Evolutionary conservation across 2,329 filamentous ascomycete species (phyloP).

Genomic region (Pestalotiopsis sp.): DNA sequence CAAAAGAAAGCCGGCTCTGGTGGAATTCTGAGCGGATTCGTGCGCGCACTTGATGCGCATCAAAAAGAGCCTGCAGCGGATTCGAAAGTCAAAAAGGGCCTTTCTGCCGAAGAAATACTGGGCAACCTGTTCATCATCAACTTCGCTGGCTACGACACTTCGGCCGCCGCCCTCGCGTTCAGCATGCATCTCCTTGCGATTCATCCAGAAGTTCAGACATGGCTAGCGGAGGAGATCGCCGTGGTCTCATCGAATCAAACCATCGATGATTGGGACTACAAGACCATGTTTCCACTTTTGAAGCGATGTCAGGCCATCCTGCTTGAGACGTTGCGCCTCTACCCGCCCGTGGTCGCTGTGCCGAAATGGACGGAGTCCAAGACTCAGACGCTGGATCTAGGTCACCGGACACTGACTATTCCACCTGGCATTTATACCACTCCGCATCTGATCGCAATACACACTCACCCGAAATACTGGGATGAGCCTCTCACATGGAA

Average conservation of each 20-base stretch:
- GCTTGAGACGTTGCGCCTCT: conserved; percentile 14
- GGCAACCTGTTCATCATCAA: conserved; percentile 32
- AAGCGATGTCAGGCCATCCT: conserved; percentile 26
- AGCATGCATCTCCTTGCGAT: conserved; percentile 22
- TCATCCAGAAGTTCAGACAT: conserved; percentile 21
- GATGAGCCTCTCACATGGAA: conserved; percentile 8
- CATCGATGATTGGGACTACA: conserved; percentile 17
- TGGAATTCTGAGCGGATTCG: neutral
- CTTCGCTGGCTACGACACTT: conserved; percentile 32
- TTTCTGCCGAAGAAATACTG: conserved; percentile 14
- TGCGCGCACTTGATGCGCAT: conserved; percentile 15
- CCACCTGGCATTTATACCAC: neutral
- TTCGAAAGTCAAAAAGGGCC: neutral
- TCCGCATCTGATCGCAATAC: conserved; percentile 11
- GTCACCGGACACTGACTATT: neutral
- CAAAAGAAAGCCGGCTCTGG: conserved; percentile 9
- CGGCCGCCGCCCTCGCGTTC: conserved; percentile 24
- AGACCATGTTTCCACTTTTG: conserved; percentile 20
- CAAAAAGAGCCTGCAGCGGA: conserved; percentile 16
- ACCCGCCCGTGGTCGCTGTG: neutral
- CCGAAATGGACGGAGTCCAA: neutral
- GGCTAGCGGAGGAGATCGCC: conserved; percentile 18
- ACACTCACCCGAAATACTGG: conserved; percentile 19
- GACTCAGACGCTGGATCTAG: neutral
- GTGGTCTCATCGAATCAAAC: neutral